Evolutionary conservation across 306 rosid genomes (phyloP).

Genomic region (Fragaria vesca): DNA sequence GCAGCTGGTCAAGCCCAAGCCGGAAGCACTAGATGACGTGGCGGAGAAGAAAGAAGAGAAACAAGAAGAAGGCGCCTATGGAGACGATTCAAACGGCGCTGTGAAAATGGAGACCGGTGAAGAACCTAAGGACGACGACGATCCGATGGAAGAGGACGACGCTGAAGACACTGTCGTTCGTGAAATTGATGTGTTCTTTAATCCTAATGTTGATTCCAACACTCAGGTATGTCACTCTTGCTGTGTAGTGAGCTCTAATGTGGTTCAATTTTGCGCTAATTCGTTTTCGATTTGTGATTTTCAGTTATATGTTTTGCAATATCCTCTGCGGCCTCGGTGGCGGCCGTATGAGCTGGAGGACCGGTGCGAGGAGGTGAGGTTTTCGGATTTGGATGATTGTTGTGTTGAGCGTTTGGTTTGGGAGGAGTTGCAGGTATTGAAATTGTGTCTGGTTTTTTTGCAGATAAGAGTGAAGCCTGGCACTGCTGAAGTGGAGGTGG

Average conservation of each 20-base stretch:
- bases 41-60: conserved; percentile 30
- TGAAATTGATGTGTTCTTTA: conserved; percentile 74
- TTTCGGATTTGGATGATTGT: background rate
- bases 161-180: conserved; percentile 66
- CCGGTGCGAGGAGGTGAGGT: conserved; percentile 68
- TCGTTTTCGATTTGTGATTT: background rate
- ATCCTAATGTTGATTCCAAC: conserved; percentile 46
- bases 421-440: background rate
- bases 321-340: conserved; percentile 87
- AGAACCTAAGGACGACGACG: conserved; percentile 31
- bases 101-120: conserved; percentile 43
- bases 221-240: conserved; percentile 43
- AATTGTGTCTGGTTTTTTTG: conserved; percentile 10
- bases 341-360: conserved; percentile 79
- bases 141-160: conserved; percentile 53
- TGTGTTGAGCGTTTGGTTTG: background rate
- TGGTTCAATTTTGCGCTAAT: background rate
- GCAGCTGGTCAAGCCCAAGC: conserved; percentile 32
- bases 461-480: conserved; percentile 69
- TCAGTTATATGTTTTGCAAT: conserved; percentile 75
- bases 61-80: conserved; percentile 12
- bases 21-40: conserved; percentile 21
- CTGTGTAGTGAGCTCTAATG: background rate
- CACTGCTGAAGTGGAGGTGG: conserved; percentile 62
- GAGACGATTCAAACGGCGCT: conserved; percentile 22